Conservation (phyloP, 139 green algal species). For the Prasinococcaceae sp. region DNA sequence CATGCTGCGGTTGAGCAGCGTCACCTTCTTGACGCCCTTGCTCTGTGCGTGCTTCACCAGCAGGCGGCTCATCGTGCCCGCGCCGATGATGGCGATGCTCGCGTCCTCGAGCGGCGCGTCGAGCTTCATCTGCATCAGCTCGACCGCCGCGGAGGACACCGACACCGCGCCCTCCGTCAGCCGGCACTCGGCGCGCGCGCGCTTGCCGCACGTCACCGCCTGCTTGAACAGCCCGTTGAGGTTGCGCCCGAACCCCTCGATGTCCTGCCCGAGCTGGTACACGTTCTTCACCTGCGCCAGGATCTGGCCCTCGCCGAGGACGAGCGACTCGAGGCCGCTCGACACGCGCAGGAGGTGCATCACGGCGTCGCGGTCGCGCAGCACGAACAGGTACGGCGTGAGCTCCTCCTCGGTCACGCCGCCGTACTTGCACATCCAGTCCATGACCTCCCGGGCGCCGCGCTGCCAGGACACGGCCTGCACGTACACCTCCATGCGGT, state of each 20-base stretch:
- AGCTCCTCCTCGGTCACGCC: constrained; percentile 86
- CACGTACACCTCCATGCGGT: constrained; percentile 97
- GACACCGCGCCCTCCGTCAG: constrained; percentile 87
- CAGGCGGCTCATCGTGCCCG: constrained; percentile 93
- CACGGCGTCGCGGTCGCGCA: constrained; percentile 88
- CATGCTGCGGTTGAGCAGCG: constrained; percentile 79
- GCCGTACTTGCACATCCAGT: constrained; percentile 82
- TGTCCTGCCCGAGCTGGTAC: constrained; percentile 69
- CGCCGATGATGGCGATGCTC: constrained; percentile 85
- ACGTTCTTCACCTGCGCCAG: constrained; percentile 82
- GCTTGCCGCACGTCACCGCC: constrained; percentile 90
- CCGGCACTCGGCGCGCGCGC: constrained; percentile 83
- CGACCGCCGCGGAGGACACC: constrained; percentile 84
- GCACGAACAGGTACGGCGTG: constrained; percentile 85
- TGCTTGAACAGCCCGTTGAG: constrained; percentile 98
- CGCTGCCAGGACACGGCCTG: constrained; percentile 86
- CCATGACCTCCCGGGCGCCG: constrained; percentile 86
- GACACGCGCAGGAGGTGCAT: constrained; percentile 85
- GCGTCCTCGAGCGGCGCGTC: constrained; percentile 59
- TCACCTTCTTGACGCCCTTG: constrained; percentile 84
- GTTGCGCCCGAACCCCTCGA: constrained; percentile 83
- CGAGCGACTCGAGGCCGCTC: constrained; percentile 87
- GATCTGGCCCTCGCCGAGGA: constrained; percentile 98
- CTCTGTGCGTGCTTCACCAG: constrained; percentile 94
- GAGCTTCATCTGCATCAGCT: constrained; percentile 95